A percentile compares a stretch with the other conserved stretches of the same genome.
These are phyloP conservation scores for Rhododendron mucronatum DNA, from an alignment of 148 eudicot genomes.

Conservation along the genomic window DNA sequence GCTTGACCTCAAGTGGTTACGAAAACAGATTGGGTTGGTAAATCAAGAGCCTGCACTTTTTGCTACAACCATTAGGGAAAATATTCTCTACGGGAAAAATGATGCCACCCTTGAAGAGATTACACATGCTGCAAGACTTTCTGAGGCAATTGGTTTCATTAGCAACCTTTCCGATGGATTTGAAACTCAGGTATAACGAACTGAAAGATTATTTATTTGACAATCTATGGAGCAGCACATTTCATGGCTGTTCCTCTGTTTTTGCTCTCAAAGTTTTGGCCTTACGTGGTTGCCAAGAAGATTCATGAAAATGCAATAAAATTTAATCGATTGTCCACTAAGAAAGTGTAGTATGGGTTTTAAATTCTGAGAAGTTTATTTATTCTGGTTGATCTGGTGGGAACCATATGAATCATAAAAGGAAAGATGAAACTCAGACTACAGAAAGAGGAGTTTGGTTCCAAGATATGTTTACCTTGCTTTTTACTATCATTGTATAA, in stretches of 20 bases:
- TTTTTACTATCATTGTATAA: neutral
- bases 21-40: slow-evolving; percentile 83
- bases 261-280: too few species aligned
- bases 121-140: slow-evolving; percentile 83
- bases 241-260: neutral
- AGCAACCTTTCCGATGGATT: slow-evolving; percentile 91
- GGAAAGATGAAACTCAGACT: neutral
- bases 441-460: neutral
- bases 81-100: slow-evolving; percentile 88
- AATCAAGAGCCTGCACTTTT: slow-evolving; percentile 97
- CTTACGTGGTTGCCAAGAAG: too few species aligned
- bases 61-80: slow-evolving; percentile 82
- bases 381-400: neutral
- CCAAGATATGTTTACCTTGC: neutral
- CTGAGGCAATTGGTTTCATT: slow-evolving; percentile 79
- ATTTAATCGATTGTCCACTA: too few species aligned
- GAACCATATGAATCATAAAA: neutral
- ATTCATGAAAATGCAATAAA: too few species aligned
- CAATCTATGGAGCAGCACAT: neutral
- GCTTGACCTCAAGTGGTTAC: slow-evolving; percentile 80
- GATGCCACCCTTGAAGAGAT: slow-evolving; percentile 86
- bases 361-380: neutral
- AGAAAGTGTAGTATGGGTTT: neutral
- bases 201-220: neutral
- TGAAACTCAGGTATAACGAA: slow-evolving; percentile 69